Base-by-base conservation (phyloP, 2,329 filamentous ascomycete species). In the Graphilbum ipis-grandicollis region DNA sequence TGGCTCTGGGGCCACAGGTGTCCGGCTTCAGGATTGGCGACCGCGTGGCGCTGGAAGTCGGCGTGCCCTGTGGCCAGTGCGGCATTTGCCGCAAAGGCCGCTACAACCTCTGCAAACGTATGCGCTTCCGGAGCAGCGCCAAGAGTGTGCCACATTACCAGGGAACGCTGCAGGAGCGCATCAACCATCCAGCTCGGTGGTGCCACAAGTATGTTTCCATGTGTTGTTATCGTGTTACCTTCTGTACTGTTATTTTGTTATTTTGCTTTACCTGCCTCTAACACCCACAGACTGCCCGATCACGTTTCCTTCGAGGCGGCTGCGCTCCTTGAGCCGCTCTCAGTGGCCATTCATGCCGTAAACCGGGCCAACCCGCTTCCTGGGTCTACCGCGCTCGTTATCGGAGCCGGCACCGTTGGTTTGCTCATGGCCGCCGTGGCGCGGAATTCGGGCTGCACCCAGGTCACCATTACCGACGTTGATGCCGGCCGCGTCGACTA, bases 371-470 rank as follows among this genome's bases (percentile, higher is more conserved):
- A 50, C 22, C 63, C 63, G 3, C 51, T 59, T 9, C 61, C 68
- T 1, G 67, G 67, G 7, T 68, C 67, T 4, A 68, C 64, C 2
- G 67, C 68, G 4, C 54, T 78, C n/a, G 65, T 79, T 21, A 64
- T 76, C n/a, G 74, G 74, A 14, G 71, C 72, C 10, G 74, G 73
- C 14, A 68, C 74, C 2, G 66, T 79, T 22, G 74, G 74, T 2
- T 56, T 78, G 3, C 56, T 78, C 32, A 74, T 69, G 12, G 71
- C 72, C 4, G 70, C 69, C 17, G 74, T 76, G 60, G 71, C 72
- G 4, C 57, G 67, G 21, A 65, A 71, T 46, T 67, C 70, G 10
- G 72, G 71, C 19, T 75, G 71, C 42, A 63, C 63, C 2, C 58
- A 62, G 25, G 64, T 79, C 19, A 71, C 68, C 4, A 71, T 75